Evolutionary conservation across 2,329 filamentous ascomycete species (phyloP), one percentile per base, ranked within the genome.

Genomic region (Alternaria ventricosa): DNA sequence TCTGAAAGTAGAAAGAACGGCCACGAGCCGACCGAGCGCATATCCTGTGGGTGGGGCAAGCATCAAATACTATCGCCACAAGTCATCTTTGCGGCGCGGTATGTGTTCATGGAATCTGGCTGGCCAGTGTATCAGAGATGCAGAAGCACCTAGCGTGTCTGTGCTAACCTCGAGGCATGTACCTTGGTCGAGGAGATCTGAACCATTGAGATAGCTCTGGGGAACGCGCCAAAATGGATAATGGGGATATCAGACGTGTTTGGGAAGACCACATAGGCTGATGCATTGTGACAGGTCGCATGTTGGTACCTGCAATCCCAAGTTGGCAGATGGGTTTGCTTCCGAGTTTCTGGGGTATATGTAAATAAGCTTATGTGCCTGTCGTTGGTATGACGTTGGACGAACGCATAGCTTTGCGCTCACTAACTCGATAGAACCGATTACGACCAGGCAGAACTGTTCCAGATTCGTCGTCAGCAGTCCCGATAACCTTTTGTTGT

Each of bases 61-160:
- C 13, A 53, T 57, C 55, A 60, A 61, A 54, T 64, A 64, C 44
- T 50, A 28, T 18, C 23, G 22, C 56, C 61, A 12, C 13, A 60
- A 43, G 47, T 51, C 41, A 43, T 28, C 56, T 58, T 30, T 57
- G 49, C 47, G 55, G 44, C 45, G 45, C 53, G 30, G 56, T 41
- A 59, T 12, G 20, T 20, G 25, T 36, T 45, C 13, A 23, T 33
- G 50, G 22, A 6, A 41, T 18, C 11, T 36, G 28, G 33, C 44
- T 27, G 33, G 33, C 30, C 11, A 18, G 23, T 27, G 56, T 58
- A 44, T 51, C 46, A 51, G 33, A 53, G 20, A 51, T 25, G 15
- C 23, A 30, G 20, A 51, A 25, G 20, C 28, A 46, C 41, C 47
- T 12, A 51, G 57, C n/a, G 47, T 43, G 43, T 25, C 57, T 13